Percentiles rank a stretch among this genome's conserved stretches.
These are phyloP conservation scores for Colletotrichum orchidophilum DNA, from an alignment of 2,329 filamentous ascomycete species.

Conservation along the genomic window DNA sequence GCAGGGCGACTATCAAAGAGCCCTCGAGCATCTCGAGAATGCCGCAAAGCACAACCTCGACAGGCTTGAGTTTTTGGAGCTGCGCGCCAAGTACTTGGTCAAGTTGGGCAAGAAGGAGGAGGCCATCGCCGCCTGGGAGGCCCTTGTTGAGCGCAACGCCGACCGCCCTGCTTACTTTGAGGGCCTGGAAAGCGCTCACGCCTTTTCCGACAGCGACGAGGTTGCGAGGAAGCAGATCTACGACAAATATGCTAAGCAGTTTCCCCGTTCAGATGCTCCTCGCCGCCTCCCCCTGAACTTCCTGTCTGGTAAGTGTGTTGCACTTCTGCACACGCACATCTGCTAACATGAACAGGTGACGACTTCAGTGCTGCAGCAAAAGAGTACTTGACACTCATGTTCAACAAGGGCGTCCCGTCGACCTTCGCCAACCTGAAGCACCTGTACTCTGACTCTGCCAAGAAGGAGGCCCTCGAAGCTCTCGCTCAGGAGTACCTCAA, in stretches of 20 bases:
- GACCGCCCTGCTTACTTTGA: constrained; percentile 90
- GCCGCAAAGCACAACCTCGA: constrained; percentile 83
- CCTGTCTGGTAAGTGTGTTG: constrained; percentile 67
- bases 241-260: constrained; percentile 80
- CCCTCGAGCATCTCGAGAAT: constrained; percentile 85
- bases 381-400: constrained; percentile 82
- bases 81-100: constrained; percentile 84
- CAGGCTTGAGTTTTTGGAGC: constrained; percentile 84
- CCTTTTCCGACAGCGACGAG: constrained; percentile 57
- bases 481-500: constrained; percentile 83
- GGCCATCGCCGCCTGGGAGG: constrained; percentile 82
- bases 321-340: not conserved
- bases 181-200: constrained; percentile 66
- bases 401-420: constrained; percentile 92
- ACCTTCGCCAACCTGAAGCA: constrained; percentile 97
- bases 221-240: constrained; percentile 77
- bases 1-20: constrained; percentile 81
- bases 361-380: constrained; percentile 83
- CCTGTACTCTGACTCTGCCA: constrained; percentile 80
- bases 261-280: constrained; percentile 84
- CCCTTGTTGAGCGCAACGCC: constrained; percentile 84
- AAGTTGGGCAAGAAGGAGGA: constrained; percentile 81
- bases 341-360: constrained; percentile 63
- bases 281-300: constrained; percentile 91
- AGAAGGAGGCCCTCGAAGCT: constrained; percentile 79